Evolutionary conservation across 2,329 filamentous ascomycete species (phyloP), one percentile per base, ranked within the genome.

Genomic region (Pyrenophora seminiperda): DNA sequence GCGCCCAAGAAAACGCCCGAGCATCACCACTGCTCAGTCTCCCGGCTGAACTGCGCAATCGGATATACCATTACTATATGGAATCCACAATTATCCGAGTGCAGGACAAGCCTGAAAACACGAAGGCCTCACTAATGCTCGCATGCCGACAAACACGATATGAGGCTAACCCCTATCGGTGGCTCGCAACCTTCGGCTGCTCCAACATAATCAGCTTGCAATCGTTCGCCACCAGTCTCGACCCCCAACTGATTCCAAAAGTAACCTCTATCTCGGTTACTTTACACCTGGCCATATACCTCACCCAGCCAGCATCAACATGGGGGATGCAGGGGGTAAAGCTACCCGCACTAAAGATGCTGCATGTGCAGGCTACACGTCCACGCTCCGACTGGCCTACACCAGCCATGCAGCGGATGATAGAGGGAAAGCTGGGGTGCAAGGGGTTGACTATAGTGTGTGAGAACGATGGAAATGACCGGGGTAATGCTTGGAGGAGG

Each of bases 1-100:
- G 41, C 29, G 45, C 41, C 13, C 3, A 7, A 9, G 27, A n/a
- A 4, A 50, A 50, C 30, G 22, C 19, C 5, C 14, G 19, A 7
- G 30, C 17, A 13, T 50, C 41, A 10, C 30, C 47, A 1, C 20
- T 50, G n/a, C 48, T 46, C 20, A 31, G 24, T 27, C 34, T 45
- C 3, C 24, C 42, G 7, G 33, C 15, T 4, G 33, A 45, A 24
- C 1, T 39, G 10, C 42, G 24, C 22, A 45, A 36, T 11, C 22
- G 7, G 4, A 33, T 42, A 0, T 42, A 42, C 7, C 9, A 2
- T 2, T 22, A 32, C 5, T 7, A 29, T 14, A 9, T 42, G n/a
- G 7, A 15, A 7, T 9, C 17, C 14, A 32, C 40, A 1, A 13
- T 9, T 10, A 24, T 42, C 3, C 14, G 3, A 7, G 31, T 10